phyloP scores from a whole-genome alignment of 164 flowering plant genomes.

The Nymphaea thermarum region DNA sequence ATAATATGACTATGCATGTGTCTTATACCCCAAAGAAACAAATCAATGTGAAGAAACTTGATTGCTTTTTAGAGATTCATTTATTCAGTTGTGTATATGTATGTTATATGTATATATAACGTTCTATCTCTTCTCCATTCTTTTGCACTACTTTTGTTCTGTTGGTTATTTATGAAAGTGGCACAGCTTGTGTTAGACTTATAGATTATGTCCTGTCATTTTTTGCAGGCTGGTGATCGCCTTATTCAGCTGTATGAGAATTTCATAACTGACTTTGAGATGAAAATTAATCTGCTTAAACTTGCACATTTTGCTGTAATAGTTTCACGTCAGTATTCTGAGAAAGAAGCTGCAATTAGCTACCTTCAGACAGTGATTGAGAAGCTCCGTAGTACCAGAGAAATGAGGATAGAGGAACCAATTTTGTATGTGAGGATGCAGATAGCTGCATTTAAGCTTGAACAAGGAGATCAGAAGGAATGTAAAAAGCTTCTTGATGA shows the following conservation, averaged over 20 bases:
- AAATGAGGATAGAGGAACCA: slow-evolving; percentile 77
- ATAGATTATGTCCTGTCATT: not conserved
- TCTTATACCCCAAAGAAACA: no score
- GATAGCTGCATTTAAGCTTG: slow-evolving; percentile 63
- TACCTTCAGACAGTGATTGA: slow-evolving; percentile 84
- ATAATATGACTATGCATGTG: no score
- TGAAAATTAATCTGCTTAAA: slow-evolving; percentile 93
- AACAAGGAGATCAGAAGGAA: slow-evolving; percentile 63
- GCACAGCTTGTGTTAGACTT: not conserved
- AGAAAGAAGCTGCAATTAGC: slow-evolving; percentile 71
- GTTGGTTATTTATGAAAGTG: not conserved
- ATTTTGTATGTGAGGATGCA: slow-evolving; percentile 84
- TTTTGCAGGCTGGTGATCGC: slow-evolving; percentile 71
- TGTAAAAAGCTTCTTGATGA: slow-evolving; percentile 88
- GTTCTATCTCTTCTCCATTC: no score
- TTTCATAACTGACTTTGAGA: slow-evolving; percentile 93
- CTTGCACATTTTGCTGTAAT: slow-evolving; percentile 93
- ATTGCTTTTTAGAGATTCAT: no score
- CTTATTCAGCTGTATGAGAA: slow-evolving; percentile 83
- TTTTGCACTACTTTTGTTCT: no score
- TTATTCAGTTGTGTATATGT: no score
- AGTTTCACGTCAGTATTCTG: slow-evolving; percentile 81
- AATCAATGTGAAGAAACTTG: no score
- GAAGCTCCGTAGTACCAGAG: slow-evolving; percentile 63
- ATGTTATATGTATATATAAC: no score